Conservation (phyloP, 202 grass and related monocot genomes). For the Setaria viridis region DNA sequence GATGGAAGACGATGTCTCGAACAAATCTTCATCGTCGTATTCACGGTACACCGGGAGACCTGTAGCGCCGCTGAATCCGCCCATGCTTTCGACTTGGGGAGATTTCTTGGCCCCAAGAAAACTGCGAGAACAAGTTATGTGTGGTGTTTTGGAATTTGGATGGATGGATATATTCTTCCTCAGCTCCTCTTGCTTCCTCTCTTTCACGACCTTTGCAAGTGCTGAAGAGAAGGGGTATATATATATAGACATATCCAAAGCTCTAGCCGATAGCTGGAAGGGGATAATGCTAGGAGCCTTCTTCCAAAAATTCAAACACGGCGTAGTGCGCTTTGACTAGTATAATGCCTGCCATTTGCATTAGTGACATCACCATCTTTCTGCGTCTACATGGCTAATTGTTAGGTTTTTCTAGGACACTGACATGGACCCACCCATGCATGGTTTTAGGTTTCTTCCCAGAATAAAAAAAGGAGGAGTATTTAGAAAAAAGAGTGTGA, state of each 20-base stretch:
- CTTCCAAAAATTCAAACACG: constrained; percentile 45
- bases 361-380: constrained; percentile 41
- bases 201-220: constrained; percentile 40
- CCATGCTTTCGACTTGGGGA: constrained; percentile 36
- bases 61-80: constrained; percentile 39
- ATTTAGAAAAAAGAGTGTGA: neutral
- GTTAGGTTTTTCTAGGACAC: constrained; percentile 38
- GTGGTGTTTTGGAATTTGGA: constrained; percentile 9
- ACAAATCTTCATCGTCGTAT: constrained; percentile 57
- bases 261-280: constrained; percentile 20
- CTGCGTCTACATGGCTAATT: constrained; percentile 19
- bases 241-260: constrained; percentile 5
- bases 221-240: neutral
- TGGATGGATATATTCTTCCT: constrained; percentile 40
- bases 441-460: constrained; percentile 15
- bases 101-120: constrained; percentile 16
- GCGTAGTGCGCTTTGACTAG: constrained; percentile 55
- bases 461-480: neutral
- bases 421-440: constrained; percentile 28
- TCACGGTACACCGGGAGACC: constrained; percentile 45
- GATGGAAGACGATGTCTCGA: constrained; percentile 73
- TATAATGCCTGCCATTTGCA: constrained; percentile 27
- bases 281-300: constrained; percentile 54
- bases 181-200: constrained; percentile 32
- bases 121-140: neutral